These are phyloP conservation scores for Marasmius tenuissimus DNA, from an alignment of 1,284 basidiomycete species.

Conservation along the genomic window DNA sequence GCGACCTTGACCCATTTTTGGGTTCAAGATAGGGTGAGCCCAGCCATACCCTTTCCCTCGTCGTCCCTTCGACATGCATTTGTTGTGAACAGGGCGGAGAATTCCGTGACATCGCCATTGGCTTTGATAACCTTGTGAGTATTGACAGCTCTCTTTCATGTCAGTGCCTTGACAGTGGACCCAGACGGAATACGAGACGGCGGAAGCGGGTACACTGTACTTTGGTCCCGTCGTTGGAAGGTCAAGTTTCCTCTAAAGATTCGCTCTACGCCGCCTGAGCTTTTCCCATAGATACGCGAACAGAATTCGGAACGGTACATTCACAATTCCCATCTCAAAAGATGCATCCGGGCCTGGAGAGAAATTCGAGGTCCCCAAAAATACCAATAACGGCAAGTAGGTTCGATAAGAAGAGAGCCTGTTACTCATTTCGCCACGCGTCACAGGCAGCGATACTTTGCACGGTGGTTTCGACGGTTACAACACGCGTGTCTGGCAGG, in stretches of 20 bases:
- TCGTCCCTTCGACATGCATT: not conserved
- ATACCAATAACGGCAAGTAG: constrained; percentile 38
- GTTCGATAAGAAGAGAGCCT: not conserved
- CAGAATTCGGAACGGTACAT: constrained; percentile 47
- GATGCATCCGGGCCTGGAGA: constrained; percentile 36
- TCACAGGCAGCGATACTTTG: constrained; percentile 31
- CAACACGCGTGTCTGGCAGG: constrained; percentile 39
- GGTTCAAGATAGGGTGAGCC: constrained; percentile 41
- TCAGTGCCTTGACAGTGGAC: not conserved
- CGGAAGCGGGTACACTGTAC: constrained; percentile 35
- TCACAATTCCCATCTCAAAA: constrained; percentile 45
- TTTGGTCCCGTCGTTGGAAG: constrained; percentile 44
- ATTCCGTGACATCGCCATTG: constrained; percentile 41
- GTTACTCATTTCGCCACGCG: not conserved
- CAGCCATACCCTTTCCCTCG: not conserved
- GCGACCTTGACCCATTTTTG: constrained; percentile 41
- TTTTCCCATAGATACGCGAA: constrained; percentile 36
- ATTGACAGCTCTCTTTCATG: not conserved
- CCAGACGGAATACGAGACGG: constrained; percentile 35
- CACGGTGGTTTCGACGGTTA: constrained; percentile 46
- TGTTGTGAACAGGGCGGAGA: constrained; percentile 27
- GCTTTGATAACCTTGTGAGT: constrained; percentile 37
- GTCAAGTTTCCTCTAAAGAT: constrained; percentile 16
- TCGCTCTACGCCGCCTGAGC: not conserved
- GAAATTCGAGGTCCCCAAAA: constrained; percentile 39